These are phyloP conservation scores for Ceratopteris richardii DNA, from an alignment of 75 land plant species.

Conservation along the genomic window DNA sequence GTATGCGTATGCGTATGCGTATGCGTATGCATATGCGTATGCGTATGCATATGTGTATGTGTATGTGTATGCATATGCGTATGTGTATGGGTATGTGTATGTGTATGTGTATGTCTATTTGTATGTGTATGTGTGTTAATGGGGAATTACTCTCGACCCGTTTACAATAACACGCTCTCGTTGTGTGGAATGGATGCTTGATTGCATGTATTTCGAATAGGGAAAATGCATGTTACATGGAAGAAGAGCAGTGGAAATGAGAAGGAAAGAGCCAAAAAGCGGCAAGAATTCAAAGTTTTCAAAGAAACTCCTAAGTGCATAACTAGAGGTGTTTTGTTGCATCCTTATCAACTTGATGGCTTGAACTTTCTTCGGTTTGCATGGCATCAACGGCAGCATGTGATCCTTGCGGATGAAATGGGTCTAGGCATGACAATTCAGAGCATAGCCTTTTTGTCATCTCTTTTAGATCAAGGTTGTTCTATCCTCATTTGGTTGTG, in stretches of 20 bases:
- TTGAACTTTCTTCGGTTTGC: constrained; percentile 88
- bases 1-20: no score
- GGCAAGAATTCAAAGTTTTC: constrained; percentile 66
- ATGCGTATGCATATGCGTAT: no score
- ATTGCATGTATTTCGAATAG: no score
- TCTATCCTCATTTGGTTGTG: constrained; percentile 71
- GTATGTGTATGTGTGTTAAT: no score
- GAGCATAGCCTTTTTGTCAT: constrained; percentile 84
- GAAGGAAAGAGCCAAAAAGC: constrained; percentile 38
- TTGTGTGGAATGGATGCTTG: no score
- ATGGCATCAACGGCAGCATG: constrained; percentile 88
- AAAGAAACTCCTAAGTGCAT: constrained; percentile 77
- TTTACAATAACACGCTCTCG: no score
- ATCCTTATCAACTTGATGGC: constrained; percentile 97
- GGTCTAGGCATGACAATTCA: constrained; percentile 97
- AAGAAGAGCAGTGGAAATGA: constrained; percentile 43
- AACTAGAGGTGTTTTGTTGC: constrained; percentile 83
- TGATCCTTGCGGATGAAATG: constrained; percentile 99
- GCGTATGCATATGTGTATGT: no score
- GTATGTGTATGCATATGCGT: no score
- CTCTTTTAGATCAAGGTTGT: constrained; percentile 65
- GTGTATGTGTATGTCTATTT: no score
- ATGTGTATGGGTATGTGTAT: no score
- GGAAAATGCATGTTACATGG: no score
- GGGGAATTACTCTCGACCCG: no score